Base-by-base conservation (phyloP, 164 flowering plant genomes). In the Stephania yunnanensis region DNA sequence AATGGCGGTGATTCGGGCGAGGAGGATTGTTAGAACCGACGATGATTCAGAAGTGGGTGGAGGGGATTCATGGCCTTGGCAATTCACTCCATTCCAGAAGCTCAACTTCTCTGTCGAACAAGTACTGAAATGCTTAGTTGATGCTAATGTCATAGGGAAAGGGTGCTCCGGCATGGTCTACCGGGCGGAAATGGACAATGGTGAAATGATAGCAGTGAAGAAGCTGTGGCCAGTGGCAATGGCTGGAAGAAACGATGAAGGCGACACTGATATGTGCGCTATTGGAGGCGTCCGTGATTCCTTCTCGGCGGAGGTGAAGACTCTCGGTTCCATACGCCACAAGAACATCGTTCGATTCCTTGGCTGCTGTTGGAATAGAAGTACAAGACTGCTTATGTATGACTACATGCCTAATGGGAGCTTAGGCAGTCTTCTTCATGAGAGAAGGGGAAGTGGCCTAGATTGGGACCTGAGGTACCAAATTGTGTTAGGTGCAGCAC, bases 401-500 rank as follows among this genome's bases (percentile, higher is more conserved):
- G 90, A 89, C 50, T 87, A 82, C 73, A 87, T 87, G 90, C 85
- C 89, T 0, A 87, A 86, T 65, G 92, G 92, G 25, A 87, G 89
- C 76, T 78, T 89, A 68, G 89, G 89, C 5, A 79, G 87, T 45
- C 78, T 87, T 22, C 82, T 88, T 0, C 91, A 87, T 70, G 87
- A 87, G 75, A 76, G 74, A 75, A 81, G 71, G 30, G 83, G 83
- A 0, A 70, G 68, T 29, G 70, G 80, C 52, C 80, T 87, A 70
- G 89, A 87, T 63, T 88, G 91, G 91, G 88, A 83, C 3, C 15
- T 82, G 36, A 80, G 91, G 78, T 88, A 88, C 74, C 80, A 75
- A 66, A 88, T 88, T 69, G 70, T 86, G 70, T 70, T 87, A 9
- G 91, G 90, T 10, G 84, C 89, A 0, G 91, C 89, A 6, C 84